Base-by-base conservation (phyloP, 2,329 filamentous ascomycete species). In the Dothideomycetes sp. region DNA sequence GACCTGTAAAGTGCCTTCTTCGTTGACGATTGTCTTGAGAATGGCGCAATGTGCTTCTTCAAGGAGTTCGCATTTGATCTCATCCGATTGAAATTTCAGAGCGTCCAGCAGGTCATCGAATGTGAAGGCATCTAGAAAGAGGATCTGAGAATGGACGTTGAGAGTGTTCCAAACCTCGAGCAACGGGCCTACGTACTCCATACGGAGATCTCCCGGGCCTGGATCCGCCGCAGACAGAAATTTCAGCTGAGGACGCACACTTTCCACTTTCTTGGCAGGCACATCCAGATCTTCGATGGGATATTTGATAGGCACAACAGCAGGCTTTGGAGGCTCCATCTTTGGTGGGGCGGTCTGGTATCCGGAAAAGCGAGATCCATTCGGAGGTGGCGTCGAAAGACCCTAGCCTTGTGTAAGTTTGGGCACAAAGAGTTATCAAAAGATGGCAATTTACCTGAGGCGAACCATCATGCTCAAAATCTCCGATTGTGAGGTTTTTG, bases 81-180 rank as follows among this genome's bases (percentile, higher is more conserved):
- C 78, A 23, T 80, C 74, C 0, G 79, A 86, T 0, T 82, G 74
- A 44, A 88, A 81, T 34, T 80, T 74, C 70, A 98, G 79, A 0
- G 88, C 82, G 57, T 96, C 83, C 4, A 94, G 72, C 53, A 88
- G 96, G 59, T 98, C 91, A 58, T 98, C 91, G 54, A 96, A 93
- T 0, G 89, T 96, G 57, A 98, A 98, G 0, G 89, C 96, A 60
- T 98, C 91, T 18, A 98, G 71, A 54, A 85, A 78, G 56, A 94
- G 94, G 13, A 95, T 82, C 54, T 94, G 86, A 56, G 87, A 94
- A 57, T 95, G 95, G n/a, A 98, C 89, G 54, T 95, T 98, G 23
- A 98, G 71, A 0, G 88, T 95, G 53, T 95, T 87, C 91, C 91
- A 98, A 0, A 84, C 85, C 62, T 95, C 89, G 17, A 98, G 65